Evolutionary conservation across 371 early-diverging fungal genomes (phyloP).

Genomic region (Mortierella sp.): DNA sequence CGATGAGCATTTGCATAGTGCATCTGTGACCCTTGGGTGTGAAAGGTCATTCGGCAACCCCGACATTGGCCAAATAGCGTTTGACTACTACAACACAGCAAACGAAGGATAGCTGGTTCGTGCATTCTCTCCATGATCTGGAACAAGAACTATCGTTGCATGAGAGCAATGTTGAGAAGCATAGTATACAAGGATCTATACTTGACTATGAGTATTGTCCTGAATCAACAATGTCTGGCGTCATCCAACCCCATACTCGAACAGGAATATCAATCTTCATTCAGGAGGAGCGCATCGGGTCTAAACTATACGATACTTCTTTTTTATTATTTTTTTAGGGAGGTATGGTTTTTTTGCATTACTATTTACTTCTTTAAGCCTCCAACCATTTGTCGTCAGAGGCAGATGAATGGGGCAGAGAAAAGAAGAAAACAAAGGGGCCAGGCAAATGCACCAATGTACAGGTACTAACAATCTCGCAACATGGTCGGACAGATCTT

Average conservation of each 20-base stretch:
- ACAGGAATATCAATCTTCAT: constrained; percentile 9
- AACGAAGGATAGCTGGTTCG: not conserved
- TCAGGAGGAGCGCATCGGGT: not conserved
- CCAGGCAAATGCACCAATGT: too few species aligned
- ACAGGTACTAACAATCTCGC: too few species aligned
- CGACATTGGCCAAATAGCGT: not conserved
- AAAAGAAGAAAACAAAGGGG: not conserved
- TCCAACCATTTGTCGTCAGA: not conserved
- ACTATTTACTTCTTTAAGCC: not conserved
- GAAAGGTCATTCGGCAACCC: too few species aligned
- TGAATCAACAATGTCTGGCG: not conserved
- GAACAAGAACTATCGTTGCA: not conserved
- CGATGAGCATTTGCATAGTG: not conserved
- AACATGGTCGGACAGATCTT: too few species aligned
- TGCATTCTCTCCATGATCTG: not conserved
- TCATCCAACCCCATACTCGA: not conserved
- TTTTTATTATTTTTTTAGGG: constrained; percentile 5
- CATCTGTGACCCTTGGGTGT: too few species aligned
- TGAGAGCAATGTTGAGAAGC: not conserved
- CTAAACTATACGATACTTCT: not conserved
- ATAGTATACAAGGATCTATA: not conserved
- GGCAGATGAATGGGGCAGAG: not conserved
- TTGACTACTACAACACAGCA: constrained; percentile 2
- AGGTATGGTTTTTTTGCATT: not conserved
- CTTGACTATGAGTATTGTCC: not conserved